Percentiles rank a stretch among this genome's conserved stretches.
phyloP scores from a whole-genome alignment of 2,329 filamentous ascomycete species.

The Verticillium longisporum region DNA sequence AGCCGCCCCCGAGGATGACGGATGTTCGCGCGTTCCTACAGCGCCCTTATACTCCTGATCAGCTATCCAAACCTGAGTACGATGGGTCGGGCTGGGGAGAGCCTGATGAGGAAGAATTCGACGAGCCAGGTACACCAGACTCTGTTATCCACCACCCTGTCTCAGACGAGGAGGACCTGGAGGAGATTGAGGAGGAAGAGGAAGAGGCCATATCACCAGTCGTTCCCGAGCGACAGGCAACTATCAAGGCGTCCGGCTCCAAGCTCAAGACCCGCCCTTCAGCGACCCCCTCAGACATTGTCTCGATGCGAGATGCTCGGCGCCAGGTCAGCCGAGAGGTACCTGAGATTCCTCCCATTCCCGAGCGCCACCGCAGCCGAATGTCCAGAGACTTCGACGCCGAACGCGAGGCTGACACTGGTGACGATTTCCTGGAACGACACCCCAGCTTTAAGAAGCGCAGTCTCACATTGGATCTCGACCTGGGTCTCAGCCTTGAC shows the following conservation, averaged over 20 bases:
- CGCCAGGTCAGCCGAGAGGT: slow-evolving; percentile 76
- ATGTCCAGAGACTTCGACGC: slow-evolving; percentile 40
- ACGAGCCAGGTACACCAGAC: slow-evolving; percentile 69
- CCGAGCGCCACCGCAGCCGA: slow-evolving; percentile 51
- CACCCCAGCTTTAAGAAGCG: slow-evolving; percentile 72
- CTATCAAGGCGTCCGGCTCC: slow-evolving; percentile 81
- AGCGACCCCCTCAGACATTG: slow-evolving; percentile 75
- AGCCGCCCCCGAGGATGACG: slow-evolving; percentile 22
- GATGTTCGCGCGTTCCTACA: slow-evolving; percentile 28
- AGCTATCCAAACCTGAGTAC: slow-evolving; percentile 54
- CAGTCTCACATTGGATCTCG: slow-evolving; percentile 75
- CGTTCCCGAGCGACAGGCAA: slow-evolving; percentile 77
- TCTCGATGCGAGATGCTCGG: slow-evolving; percentile 79
- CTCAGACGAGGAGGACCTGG: slow-evolving; percentile 30
- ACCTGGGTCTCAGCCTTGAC: slow-evolving; percentile 79
- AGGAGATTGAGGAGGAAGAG: slow-evolving; percentile 24
- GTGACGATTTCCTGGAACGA: slow-evolving; percentile 46
- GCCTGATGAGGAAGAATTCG: slow-evolving; percentile 44
- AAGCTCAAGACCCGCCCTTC: slow-evolving; percentile 86
- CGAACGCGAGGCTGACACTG: slow-evolving; percentile 26
- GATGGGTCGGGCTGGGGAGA: slow-evolving; percentile 57
- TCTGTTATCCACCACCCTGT: slow-evolving; percentile 82
- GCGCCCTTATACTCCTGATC: slow-evolving; percentile 42
- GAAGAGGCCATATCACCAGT: slow-evolving; percentile 45
- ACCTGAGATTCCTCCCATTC: slow-evolving; percentile 52